Evolutionary conservation across 352 stramenopile genomes (phyloP).

Genomic region (Phytophthora sansomeana): DNA sequence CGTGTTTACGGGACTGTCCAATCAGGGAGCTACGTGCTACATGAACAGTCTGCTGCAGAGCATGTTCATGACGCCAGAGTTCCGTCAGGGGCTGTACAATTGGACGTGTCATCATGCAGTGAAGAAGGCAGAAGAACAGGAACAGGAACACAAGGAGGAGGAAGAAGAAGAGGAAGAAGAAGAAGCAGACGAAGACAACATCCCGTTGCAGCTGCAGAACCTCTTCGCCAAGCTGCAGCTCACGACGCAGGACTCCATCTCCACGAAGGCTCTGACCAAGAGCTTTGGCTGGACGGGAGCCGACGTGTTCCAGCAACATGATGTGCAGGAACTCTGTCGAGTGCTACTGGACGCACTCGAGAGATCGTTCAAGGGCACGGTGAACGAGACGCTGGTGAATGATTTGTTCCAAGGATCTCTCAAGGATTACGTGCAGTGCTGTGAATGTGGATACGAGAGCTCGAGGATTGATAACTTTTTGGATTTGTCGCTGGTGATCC

Average conservation of each 20-base stretch:
- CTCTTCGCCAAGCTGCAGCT: slow-evolving; percentile 92
- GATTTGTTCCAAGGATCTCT: slow-evolving; percentile 85
- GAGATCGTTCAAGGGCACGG: slow-evolving; percentile 85
- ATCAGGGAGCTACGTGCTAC: slow-evolving; percentile 94
- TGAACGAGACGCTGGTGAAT: slow-evolving; percentile 90
- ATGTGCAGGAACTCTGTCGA: slow-evolving; percentile 91
- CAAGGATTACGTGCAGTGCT: slow-evolving; percentile 92
- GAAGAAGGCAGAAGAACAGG: slow-evolving; percentile 22
- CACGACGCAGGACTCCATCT: slow-evolving; percentile 73
- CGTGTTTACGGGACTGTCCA: slow-evolving; percentile 83
- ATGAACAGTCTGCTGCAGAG: slow-evolving; percentile 95
- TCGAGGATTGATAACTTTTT: slow-evolving; percentile 89
- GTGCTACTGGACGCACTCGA: slow-evolving; percentile 94
- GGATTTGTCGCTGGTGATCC: slow-evolving; percentile 91
- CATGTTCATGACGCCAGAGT: slow-evolving; percentile 92
- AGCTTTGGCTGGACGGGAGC: slow-evolving; percentile 93
- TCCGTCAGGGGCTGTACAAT: slow-evolving; percentile 85
- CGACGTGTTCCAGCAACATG: slow-evolving; percentile 92
- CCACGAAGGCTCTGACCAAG: slow-evolving; percentile 88
- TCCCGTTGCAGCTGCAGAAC: slow-evolving; percentile 91
- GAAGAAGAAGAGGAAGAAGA: slow-evolving; percentile 50
- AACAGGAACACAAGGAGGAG: slow-evolving; percentile 11
- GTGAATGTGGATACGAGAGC: slow-evolving; percentile 84
- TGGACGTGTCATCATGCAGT: slow-evolving; percentile 43
- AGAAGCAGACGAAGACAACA: slow-evolving; percentile 78